phyloP scores from a whole-genome alignment of 257 asterid genomes.

The Paraleonurus japonicus region DNA sequence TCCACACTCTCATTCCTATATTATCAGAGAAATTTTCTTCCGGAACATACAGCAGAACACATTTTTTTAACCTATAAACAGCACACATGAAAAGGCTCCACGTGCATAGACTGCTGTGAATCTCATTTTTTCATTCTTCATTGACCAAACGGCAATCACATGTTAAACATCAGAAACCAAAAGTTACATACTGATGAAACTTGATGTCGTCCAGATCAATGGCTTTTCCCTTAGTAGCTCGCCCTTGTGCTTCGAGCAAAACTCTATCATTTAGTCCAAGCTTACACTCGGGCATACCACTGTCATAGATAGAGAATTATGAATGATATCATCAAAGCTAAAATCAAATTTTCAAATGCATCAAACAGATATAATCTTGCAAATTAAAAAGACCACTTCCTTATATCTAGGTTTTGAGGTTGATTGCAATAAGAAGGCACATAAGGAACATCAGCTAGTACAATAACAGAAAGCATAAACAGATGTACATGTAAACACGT shows the following conservation, averaged over 20 bases:
- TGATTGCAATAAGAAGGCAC: background rate
- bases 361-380: background rate
- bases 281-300: conserved; percentile 99
- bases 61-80: background rate
- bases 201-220: conserved; percentile 98
- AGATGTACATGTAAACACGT: background rate
- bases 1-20: background rate
- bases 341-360: background rate
- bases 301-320: conserved; percentile 41
- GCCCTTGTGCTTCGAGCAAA: conserved; percentile 95
- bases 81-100: background rate
- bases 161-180: conserved; percentile 1
- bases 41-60: background rate
- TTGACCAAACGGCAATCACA: conserved; percentile 2
- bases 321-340: conserved; percentile 5
- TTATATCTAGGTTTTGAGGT: conserved; percentile 5
- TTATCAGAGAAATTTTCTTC: background rate
- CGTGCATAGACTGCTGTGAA: background rate
- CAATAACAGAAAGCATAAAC: conserved; percentile 8
- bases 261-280: conserved; percentile 98
- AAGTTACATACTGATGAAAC: conserved; percentile 90
- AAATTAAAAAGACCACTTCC: conserved; percentile 1
- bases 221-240: conserved; percentile 92
- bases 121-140: conserved; percentile 4
- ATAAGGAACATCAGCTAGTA: background rate